Evolutionary conservation across 495 filamentous ascomycete genomes (phyloP).

Genomic region (Aspergillus baeticus): DNA sequence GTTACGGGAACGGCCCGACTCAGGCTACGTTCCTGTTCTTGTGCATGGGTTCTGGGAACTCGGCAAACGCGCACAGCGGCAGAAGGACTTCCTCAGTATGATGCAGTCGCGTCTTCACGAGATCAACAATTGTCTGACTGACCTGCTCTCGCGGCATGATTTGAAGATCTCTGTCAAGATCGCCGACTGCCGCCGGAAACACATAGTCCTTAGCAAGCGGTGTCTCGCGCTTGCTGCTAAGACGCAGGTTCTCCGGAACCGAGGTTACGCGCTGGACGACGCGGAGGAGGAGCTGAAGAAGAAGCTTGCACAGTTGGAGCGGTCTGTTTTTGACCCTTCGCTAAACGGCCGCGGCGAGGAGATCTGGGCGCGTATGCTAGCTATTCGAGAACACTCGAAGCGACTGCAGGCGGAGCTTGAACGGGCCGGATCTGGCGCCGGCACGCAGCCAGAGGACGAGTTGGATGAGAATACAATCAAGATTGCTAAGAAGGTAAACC

Average conservation of each 20-base stretch:
- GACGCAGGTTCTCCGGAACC: conserved; percentile 85
- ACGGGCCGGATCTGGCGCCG: conserved; percentile 53
- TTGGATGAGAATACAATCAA: conserved; percentile 77
- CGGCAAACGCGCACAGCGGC: conserved; percentile 72
- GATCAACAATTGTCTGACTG: conserved; percentile 81
- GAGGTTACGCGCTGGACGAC: conserved; percentile 87
- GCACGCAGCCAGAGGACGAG: conserved; percentile 47
- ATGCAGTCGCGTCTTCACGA: conserved; percentile 83
- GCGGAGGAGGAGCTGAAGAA: conserved; percentile 90
- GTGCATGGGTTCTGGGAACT: conserved; percentile 69
- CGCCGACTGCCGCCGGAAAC: conserved; percentile 75
- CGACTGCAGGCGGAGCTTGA: conserved; percentile 77
- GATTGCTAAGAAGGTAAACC: conserved; percentile 76
- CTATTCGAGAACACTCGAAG: conserved; percentile 75
- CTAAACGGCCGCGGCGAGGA: conserved; percentile 84
- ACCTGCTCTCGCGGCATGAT: conserved; percentile 78
- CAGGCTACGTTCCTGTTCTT: conserved; percentile 73
- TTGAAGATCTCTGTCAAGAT: conserved; percentile 76
- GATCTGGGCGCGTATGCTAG: conserved; percentile 93
- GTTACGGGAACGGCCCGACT: conserved; percentile 73
- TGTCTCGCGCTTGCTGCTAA: conserved; percentile 83
- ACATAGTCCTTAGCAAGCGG: conserved; percentile 75
- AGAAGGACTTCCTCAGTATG: conserved; percentile 67
- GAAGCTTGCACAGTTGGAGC: conserved; percentile 75
- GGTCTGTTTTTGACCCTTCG: conserved; percentile 75